Base-by-base conservation (phyloP, 2,329 filamentous ascomycete species). In the Fusarium sp. region DNA sequence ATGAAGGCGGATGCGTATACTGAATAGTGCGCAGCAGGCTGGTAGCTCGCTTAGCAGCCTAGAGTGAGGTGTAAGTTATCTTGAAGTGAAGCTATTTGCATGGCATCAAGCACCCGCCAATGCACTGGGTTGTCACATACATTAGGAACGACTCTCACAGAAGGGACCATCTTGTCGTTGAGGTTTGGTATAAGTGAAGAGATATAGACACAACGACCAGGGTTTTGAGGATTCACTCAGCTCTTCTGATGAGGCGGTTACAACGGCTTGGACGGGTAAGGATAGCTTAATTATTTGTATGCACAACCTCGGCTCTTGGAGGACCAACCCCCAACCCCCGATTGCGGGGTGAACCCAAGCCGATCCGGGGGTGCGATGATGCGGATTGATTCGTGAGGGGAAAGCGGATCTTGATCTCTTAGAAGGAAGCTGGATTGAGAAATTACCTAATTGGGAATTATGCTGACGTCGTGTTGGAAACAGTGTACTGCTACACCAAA, bases 1-100 rank as follows among this genome's bases (percentile, higher is more conserved):
- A 98, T 55, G 87, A 89, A 8, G 93, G 93, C 61, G 93, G 94
- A 78, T 96, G 95, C 3, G 91, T 91, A 79, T 91, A 97, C 80
- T 97, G 95, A 58, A 99, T 89, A n/a, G 95, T 94, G 57, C 93
- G 90, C 51, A 98, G 89, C 51, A 95, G 86, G 72, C 86, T 92
- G 62, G 89, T 82, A 18, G 93, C 93, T 71, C 90, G 85, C 48
- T 86, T 84, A 30, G 89, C 87, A 70, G 86, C 84, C 88, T 89
- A 65, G 16, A 42, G 39, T 45, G 44, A 58, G 18, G 12, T 55
- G 62, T 59, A 9, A 58, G 52, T 19, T 31, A 14, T 50, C 14
- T 23, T 48, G 49, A 42, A 65, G 26, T 31, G 34, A 58, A 14
- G 21, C 19, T 16, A 43, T 25, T 49, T 30, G 39, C 42, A 25